Evolutionary conservation across 495 filamentous ascomycete genomes (phyloP), one percentile per base, ranked within the genome.

Genomic region (Darksidea phi): DNA sequence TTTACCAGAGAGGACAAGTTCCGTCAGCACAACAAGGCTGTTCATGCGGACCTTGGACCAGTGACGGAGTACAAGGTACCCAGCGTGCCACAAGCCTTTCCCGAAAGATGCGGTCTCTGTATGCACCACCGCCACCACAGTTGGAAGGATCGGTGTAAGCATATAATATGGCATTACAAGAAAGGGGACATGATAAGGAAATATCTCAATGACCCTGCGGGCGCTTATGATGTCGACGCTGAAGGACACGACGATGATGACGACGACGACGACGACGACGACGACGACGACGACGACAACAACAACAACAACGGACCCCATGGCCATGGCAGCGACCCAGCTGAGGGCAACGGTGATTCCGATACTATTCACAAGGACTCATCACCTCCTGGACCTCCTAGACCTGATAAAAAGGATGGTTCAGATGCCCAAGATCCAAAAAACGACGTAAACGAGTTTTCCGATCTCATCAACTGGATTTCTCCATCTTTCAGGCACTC

Each of bases 1-100:
- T 53, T 52, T 23, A 25, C 15, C 5, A 25, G 48, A 13, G 32
- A 52, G 10, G 57, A 53, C 24, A 60, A 60, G 17, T 52, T 60
- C 13, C 47, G 37, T 18, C 20, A 52, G 2, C 57, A 60, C 20
- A 47, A 51, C 11, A 20, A 21, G 48, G 25, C 6, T 21, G 12
- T 26, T 8, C 20, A 51, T 17, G 20, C 6, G 10, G 38, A 11
- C 1, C 34, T 53, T 32, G 24, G 13, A n/a, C 18, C 13, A 6
- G 18, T 13, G 15, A 20, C 21, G 0, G n/a, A 34, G 4, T 60
- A 18, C n/a, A 37, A 51, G 38, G 3, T 45, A 11, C 5, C 13
- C 38, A 45, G 24, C 18, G 13, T 15, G 12, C n/a, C 17, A 6
- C 20, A 23, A 24, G 12, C 18, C 17, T 60, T 60, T 36, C 57